Conservation (phyloP, 2,329 filamentous ascomycete species). For the Pleurostoma richardsiae region DNA sequence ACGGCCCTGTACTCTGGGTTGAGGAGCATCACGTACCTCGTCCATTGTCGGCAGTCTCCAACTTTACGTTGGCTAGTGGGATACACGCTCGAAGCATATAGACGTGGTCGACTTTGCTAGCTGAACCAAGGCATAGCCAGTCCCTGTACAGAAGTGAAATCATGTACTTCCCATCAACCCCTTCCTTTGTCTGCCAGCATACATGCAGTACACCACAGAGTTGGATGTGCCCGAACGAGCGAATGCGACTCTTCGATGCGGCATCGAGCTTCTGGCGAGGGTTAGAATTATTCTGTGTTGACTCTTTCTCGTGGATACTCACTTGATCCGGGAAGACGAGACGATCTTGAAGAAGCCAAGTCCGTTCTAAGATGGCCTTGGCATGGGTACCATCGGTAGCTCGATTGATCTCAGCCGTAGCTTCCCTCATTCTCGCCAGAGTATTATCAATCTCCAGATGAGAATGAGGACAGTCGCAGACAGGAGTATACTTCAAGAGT, state of each 20-base stretch:
- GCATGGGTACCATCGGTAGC: conserved; percentile 73
- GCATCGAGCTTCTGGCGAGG: conserved; percentile 39
- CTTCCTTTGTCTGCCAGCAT: conserved; percentile 69
- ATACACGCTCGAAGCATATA: conserved; percentile 76
- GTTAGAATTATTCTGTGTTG: conserved; percentile 12
- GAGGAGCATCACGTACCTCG: conserved; percentile 45
- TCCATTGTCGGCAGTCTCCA: conserved; percentile 72
- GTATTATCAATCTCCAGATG: conserved; percentile 75
- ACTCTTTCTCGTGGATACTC: conserved; percentile 38
- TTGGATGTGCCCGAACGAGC: conserved; percentile 72
- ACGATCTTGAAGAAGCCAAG: conserved; percentile 79
- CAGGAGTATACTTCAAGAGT: conserved; percentile 75
- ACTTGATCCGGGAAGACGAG: conserved; percentile 71
- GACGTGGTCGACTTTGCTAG: conserved; percentile 56
- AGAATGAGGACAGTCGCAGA: conserved; percentile 77
- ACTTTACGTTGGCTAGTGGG: conserved; percentile 55
- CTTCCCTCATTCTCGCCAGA: conserved; percentile 65
- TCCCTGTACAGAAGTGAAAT: conserved; percentile 79
- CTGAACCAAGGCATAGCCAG: conserved; percentile 70
- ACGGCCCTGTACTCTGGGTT: background rate
- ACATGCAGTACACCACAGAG: conserved; percentile 81
- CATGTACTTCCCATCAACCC: conserved; percentile 74
- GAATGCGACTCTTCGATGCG: conserved; percentile 60
- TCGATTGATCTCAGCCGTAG: conserved; percentile 74
- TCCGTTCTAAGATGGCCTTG: conserved; percentile 69